Conservation (phyloP, 1,284 basidiomycete genomes). For the Boletus semigastroideus region DNA sequence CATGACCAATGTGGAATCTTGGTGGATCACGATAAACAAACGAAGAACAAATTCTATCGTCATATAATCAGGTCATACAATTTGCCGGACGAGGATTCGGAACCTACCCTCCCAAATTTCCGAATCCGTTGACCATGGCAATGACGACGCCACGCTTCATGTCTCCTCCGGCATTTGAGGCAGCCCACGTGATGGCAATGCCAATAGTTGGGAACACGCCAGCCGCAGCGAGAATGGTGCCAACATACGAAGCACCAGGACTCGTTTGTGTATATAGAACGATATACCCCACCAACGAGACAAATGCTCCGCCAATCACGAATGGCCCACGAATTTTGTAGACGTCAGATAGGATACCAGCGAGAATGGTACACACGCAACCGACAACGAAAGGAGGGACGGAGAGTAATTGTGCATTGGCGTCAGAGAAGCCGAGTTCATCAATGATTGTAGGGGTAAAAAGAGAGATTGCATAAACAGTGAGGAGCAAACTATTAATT, state of each 20-base stretch:
- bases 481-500: conserved; percentile 41
- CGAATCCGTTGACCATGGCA: conserved; percentile 54
- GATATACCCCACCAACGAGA: conserved; percentile 47
- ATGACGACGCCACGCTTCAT: conserved; percentile 50
- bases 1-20: conserved; percentile 49
- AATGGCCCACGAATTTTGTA: conserved; percentile 44
- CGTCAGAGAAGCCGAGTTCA: conserved; percentile 53
- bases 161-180: conserved; percentile 56
- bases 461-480: conserved; percentile 59
- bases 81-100: background rate
- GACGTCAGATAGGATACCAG: conserved; percentile 45
- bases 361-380: conserved; percentile 42
- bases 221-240: conserved; percentile 49
- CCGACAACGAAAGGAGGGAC: conserved; percentile 50
- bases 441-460: conserved; percentile 59
- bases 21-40: conserved; percentile 46
- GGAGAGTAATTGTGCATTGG: conserved; percentile 56
- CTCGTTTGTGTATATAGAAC: conserved; percentile 39
- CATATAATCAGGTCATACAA: background rate
- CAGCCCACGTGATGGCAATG: conserved; percentile 53
- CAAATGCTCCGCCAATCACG: conserved; percentile 37
- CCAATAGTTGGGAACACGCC: conserved; percentile 57
- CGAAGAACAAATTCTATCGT: conserved; percentile 34
- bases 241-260: conserved; percentile 47
- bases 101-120: conserved; percentile 49